These are phyloP conservation scores for Fusarium acutatum DNA, from an alignment of 2,329 filamentous ascomycete species.

Conservation along the genomic window DNA sequence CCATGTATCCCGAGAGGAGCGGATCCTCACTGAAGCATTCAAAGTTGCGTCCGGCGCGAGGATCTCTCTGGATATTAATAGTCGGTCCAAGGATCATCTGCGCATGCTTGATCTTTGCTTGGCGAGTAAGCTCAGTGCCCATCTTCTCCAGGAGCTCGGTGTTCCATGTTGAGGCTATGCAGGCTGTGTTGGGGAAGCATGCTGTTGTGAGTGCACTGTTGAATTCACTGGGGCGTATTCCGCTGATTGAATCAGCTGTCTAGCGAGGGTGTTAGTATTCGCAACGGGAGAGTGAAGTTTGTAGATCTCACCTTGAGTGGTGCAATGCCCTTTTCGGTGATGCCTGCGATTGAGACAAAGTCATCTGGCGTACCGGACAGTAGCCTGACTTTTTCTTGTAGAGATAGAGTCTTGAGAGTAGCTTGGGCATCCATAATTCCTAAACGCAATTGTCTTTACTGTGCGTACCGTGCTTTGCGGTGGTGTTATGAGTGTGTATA, in stretches of 20 bases:
- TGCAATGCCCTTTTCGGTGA: background rate
- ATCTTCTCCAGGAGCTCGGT: background rate
- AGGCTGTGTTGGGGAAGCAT: background rate
- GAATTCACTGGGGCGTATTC: background rate
- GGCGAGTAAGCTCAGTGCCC: background rate
- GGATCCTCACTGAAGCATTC: constrained; percentile 34
- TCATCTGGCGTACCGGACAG: background rate
- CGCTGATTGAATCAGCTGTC: background rate
- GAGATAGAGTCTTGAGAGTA: background rate
- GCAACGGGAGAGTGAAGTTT: rapidly evolving
- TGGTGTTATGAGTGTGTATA: background rate
- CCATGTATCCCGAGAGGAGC: constrained; percentile 20
- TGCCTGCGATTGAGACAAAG: background rate
- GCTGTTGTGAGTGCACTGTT: background rate
- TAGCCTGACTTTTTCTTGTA: background rate
- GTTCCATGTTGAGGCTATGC: background rate
- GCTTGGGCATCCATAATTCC: background rate
- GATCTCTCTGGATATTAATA: constrained; percentile 24
- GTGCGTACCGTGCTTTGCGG: background rate
- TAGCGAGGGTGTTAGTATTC: rapidly evolving
- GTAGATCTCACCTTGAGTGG: background rate
- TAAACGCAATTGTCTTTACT: background rate
- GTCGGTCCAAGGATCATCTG: constrained; percentile 19
- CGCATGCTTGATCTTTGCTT: background rate
- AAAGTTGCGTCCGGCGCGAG: constrained; percentile 25